These are phyloP conservation scores for Cordyceps tenuipes DNA, from an alignment of 2,329 filamentous ascomycete genomes.

Conservation along the genomic window DNA sequence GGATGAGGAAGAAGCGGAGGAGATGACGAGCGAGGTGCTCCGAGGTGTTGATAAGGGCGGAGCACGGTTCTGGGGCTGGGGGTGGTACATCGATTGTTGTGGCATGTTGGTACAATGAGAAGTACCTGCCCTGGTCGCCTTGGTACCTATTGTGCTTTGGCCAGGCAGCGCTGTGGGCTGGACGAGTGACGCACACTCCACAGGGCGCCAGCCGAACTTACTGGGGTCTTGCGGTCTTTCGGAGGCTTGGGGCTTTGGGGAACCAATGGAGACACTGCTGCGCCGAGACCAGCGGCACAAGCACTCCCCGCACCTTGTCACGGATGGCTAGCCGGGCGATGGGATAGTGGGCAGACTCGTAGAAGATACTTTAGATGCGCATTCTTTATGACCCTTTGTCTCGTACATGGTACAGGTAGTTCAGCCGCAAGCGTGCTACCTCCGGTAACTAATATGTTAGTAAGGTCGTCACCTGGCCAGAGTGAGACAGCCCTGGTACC, in stretches of 20 bases:
- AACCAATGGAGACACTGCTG: background rate
- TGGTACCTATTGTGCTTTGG: background rate
- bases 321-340: conserved; percentile 7
- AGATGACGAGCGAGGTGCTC: conserved; percentile 14
- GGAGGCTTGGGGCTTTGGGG: background rate
- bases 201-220: background rate
- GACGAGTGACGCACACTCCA: conserved; percentile 12
- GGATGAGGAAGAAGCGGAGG: conserved; percentile 19
- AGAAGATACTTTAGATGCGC: background rate
- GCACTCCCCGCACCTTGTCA: conserved; percentile 6
- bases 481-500: conserved; percentile 2
- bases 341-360: background rate
- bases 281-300: background rate
- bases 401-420: background rate
- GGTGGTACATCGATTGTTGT: background rate
- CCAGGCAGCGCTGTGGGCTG: conserved; percentile 6
- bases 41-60: conserved; percentile 14
- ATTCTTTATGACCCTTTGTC: background rate
- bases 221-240: background rate
- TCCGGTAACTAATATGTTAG: too few relatives aligned
- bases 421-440: conserved; percentile 5
- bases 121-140: background rate
- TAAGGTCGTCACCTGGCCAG: conserved; percentile 4
- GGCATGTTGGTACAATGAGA: background rate
- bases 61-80: background rate